Conservation (phyloP, 352 stramenopile genomes). For the Pythium insidiosum region DNA sequence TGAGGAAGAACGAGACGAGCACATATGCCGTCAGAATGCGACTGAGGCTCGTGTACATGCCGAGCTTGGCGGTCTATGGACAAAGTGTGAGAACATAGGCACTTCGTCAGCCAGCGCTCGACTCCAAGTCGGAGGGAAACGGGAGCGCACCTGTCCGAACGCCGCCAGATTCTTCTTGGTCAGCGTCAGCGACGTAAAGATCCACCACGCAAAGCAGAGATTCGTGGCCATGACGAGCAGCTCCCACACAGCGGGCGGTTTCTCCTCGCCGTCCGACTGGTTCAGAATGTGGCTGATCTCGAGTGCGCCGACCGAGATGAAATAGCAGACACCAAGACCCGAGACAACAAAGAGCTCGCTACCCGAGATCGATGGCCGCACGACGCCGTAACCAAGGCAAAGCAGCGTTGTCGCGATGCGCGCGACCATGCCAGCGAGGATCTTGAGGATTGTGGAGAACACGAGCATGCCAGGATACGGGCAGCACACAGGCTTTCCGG, state of each 20-base stretch:
- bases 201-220: conserved; percentile 77
- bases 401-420: conserved; percentile 71
- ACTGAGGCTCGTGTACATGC: conserved; percentile 63
- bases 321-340: conserved; percentile 73
- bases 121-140: neutral
- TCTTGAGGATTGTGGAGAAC: conserved; percentile 65
- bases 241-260: conserved; percentile 67
- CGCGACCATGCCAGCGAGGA: conserved; percentile 64
- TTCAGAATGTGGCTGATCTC: conserved; percentile 78
- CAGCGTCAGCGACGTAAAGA: conserved; percentile 71
- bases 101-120: neutral
- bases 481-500: conserved; percentile 62
- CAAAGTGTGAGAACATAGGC: too few species aligned
- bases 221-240: conserved; percentile 73
- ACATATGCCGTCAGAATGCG: conserved; percentile 56
- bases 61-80: conserved; percentile 53
- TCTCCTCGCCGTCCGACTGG: conserved; percentile 57
- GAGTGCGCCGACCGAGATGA: conserved; percentile 64
- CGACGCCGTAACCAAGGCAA: conserved; percentile 75
- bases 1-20: conserved; percentile 63
- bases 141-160: conserved; percentile 52
- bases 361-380: conserved; percentile 61
- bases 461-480: conserved; percentile 64
- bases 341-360: conserved; percentile 69
- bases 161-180: conserved; percentile 73